Base-by-base conservation (phyloP, 306 rosid species). In the Cyamopsis tetragonoloba region DNA sequence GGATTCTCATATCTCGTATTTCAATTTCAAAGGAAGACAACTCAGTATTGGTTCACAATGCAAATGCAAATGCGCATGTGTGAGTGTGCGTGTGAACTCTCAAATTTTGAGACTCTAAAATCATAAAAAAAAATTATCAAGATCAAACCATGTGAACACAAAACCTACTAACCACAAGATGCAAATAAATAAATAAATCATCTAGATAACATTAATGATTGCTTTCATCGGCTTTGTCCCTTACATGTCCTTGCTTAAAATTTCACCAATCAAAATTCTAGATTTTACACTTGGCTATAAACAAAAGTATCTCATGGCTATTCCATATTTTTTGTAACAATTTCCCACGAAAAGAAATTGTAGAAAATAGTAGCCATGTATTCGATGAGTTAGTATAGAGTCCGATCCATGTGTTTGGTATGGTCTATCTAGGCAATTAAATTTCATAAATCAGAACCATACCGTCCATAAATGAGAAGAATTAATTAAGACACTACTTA, bases 401-500 rank as follows among this genome's bases (percentile, higher is more conserved):
- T 14, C 8, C n/a, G n/a, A n/a, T 14, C 31, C 27, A 34, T 30
- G n/a, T 59, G 35, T 35, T 61, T 27, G 63, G 43, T 38, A 34
- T 67, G 72, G 74, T 12, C 46, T n/a, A 14, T 12, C 46, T n/a
- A 14, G 10, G 49, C 31, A 58, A 71, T 47, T 42, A 59, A 57
- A 58, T 32, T 35, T 71, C 44, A 66, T 66, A 50, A 76, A 66
- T 42, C 56, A 19, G 62, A 32, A 62, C 80, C 72, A 53, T 62
- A 31, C 71, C 54, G 38, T 51, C 69, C 65, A 50, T 77, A 22
- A 70, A 48, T 73, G 67, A 18, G 13, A 8, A 12, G 41, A 74
- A 66, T 80, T 54, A 74, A 66, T 80, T 54, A 74, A 70, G 77
- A 63, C 49, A 26, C 37, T 69, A 70, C 65, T 49, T 42, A 59